phyloP scores from a whole-genome alignment of 805 yeast genomes.

The Candida incommunis region DNA sequence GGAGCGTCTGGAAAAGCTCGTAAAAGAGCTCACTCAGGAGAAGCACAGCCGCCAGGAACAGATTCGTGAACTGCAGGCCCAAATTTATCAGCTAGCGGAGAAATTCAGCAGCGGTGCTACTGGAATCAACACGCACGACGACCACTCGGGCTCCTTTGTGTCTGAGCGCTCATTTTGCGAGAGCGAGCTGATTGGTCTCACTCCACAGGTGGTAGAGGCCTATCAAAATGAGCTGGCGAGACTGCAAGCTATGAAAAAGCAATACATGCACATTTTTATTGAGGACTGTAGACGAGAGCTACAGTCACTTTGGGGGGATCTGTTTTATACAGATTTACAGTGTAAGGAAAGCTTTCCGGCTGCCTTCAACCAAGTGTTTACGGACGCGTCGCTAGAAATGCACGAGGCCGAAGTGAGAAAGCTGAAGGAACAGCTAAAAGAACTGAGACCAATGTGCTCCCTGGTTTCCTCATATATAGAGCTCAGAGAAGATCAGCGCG shows the following conservation, averaged over 20 bases:
- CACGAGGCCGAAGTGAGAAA: background rate
- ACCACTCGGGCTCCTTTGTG: too few species aligned
- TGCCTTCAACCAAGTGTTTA: slow-evolving; percentile 28
- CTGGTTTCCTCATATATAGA: background rate
- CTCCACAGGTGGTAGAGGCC: slow-evolving; percentile 31
- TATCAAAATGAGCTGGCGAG: slow-evolving; percentile 43
- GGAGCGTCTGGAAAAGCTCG: slow-evolving; percentile 12
- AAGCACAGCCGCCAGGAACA: slow-evolving; percentile 19
- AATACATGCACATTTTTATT: slow-evolving; percentile 55
- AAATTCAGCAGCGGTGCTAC: slow-evolving; percentile 16
- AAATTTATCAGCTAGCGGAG: slow-evolving; percentile 41
- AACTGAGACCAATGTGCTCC: background rate
- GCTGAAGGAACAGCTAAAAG: background rate
- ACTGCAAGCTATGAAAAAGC: slow-evolving; percentile 44
- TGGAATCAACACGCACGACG: background rate
- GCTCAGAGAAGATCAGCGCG: background rate
- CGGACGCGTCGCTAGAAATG: slow-evolving; percentile 42
- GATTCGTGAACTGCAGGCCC: slow-evolving; percentile 20
- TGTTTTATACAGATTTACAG: slow-evolving; percentile 44
- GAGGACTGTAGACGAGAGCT: slow-evolving; percentile 46
- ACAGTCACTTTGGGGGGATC: slow-evolving; percentile 42
- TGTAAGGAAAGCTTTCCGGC: slow-evolving; percentile 33
- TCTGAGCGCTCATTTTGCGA: background rate
- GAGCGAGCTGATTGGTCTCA: slow-evolving; percentile 22
- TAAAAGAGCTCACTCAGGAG: slow-evolving; percentile 21